phyloP scores from a whole-genome alignment of 257 asterid species.

The Anisodus acutangulus region DNA sequence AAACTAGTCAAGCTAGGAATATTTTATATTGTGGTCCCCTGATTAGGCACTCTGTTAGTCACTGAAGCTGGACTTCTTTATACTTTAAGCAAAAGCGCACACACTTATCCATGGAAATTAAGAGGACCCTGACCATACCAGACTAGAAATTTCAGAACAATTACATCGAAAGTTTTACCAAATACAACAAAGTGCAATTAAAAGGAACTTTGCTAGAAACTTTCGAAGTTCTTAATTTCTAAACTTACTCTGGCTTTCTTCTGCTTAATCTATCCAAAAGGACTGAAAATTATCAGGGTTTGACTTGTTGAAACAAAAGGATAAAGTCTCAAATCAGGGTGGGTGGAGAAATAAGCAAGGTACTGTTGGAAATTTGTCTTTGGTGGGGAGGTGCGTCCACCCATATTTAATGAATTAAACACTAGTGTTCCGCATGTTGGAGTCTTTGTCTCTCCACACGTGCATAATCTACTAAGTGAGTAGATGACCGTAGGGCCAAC shows the following conservation, averaged over 20 bases:
- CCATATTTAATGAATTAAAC: too few relatives aligned
- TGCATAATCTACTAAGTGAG: too few relatives aligned
- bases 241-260: background rate
- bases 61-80: background rate
- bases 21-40: slow-evolving; percentile 23
- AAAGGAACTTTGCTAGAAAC: background rate
- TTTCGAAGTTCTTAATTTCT: background rate
- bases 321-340: background rate
- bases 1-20: slow-evolving; percentile 4
- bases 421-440: too few relatives aligned
- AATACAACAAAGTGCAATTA: background rate
- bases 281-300: background rate
- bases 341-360: background rate
- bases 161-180: background rate
- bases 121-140: background rate
- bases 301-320: background rate
- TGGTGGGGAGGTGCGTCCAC: too few relatives aligned
- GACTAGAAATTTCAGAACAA: slow-evolving; percentile 6
- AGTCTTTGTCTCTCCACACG: too few relatives aligned
- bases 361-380: too few relatives aligned
- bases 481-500: too few relatives aligned
- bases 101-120: background rate
- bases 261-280: background rate
- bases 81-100: background rate
- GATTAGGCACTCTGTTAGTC: background rate